phyloP scores from a whole-genome alignment of 345 rosid species.

The rapeseed (Brassica napus) region Da-Ae NC_063438.1:25440501-25441000 shows the following conservation, averaged over 20 bases:
- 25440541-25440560: slow-evolving; percentile 45
- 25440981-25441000: too few relatives aligned
- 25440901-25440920: too few relatives aligned
- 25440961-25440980: too few relatives aligned
- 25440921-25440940: too few relatives aligned
- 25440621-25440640: slow-evolving; percentile 69
- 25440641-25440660: slow-evolving; percentile 78
- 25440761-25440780: too few relatives aligned
- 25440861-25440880: too few relatives aligned
- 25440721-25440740: slow-evolving; percentile 85
- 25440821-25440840: too few relatives aligned
- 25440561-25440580: slow-evolving; percentile 72
- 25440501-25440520: background rate
- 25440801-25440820: too few relatives aligned
- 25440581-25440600: slow-evolving; percentile 68
- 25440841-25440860: too few relatives aligned
- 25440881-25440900: too few relatives aligned
- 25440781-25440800: too few relatives aligned
- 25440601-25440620: slow-evolving; percentile 48
- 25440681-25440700: slow-evolving; percentile 68
- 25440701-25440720: slow-evolving; percentile 87
- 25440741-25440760: slow-evolving; percentile 44
- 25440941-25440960: too few relatives aligned
- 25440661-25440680: slow-evolving; percentile 65
- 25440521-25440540: background rate